Base-by-base conservation (phyloP, 495 filamentous ascomycete genomes). In the Tuber calosporum region DNA sequence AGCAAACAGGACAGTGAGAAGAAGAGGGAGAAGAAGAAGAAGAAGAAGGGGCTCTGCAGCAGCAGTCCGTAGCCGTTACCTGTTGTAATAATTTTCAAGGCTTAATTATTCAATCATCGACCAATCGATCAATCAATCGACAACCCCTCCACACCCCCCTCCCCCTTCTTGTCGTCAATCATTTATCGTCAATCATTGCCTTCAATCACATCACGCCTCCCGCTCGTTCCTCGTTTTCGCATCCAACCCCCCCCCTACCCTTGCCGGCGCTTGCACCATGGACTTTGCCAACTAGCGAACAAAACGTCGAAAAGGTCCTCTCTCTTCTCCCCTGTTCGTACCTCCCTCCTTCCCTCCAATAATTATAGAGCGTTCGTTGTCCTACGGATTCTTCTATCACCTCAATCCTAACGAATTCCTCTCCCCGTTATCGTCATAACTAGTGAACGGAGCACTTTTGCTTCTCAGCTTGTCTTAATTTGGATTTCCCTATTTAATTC, bases 261-360 rank as follows among this genome's bases (percentile, higher is more conserved):
- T 77, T 74, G 74, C 76, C 79, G 77, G 77, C 77, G 78, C 77
- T 75, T 79, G 72, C 79, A 80, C 79, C 58, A 80, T 80, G 78
- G 72, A 74, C 74, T 70, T 68, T 68, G 76, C 62, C 78, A 70
- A 79, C 78, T 80, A 75, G 71, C 70, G 74, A 77, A 77, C 74
- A 68, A 76, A 78, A 77, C 76, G 48, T 73, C 75, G 40, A 70
- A 75, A 66, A 77, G 42, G 37, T 67, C 37, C 45, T 43, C 67
- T 67, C 67, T 69, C 58, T 17, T 40, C n/a, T n/a, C 75, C 72
- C 76, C 77, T 75, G 78, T 77, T 75, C 79, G 73, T 76, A 78
- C 36, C 42, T 74, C 77, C 73, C 76, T 77, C 75, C 69, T 36
- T 72, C 75, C 41, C 45, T 53, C 37, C 73, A 67, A 69, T 69